phyloP scores from a whole-genome alignment of 192 early-diverging fungal genomes.

The Mortierella alpina region DNA sequence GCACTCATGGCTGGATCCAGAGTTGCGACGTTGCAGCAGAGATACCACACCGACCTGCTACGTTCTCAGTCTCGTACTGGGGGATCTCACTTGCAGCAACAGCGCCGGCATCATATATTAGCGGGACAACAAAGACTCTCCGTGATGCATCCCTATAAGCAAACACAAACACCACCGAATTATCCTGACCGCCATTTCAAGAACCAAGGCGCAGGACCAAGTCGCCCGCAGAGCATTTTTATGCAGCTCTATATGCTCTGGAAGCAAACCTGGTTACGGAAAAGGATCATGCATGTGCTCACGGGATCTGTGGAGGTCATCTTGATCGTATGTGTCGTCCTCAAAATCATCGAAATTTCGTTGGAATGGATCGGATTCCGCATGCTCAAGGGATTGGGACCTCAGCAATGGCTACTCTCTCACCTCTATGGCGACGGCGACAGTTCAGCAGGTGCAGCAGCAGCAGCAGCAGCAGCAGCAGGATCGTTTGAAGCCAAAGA shows the following conservation, averaged over 20 bases:
- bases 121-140: not conserved
- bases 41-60: constrained; percentile 14
- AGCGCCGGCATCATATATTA: not conserved
- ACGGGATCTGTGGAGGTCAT: constrained; percentile 31
- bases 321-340: constrained; percentile 22
- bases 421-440: constrained; percentile 31
- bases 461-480: too few species aligned
- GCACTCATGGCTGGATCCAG: constrained; percentile 2
- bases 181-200: constrained; percentile 13
- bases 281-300: constrained; percentile 43
- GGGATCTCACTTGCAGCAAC: not conserved
- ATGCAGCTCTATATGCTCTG: constrained; percentile 41
- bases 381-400: constrained; percentile 8
- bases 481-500: constrained; percentile 20
- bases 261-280: constrained; percentile 43
- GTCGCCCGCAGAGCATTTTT: constrained; percentile 22
- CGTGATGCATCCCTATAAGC: not conserved
- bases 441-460: constrained; percentile 6
- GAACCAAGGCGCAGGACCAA: constrained; percentile 29
- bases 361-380: constrained; percentile 22
- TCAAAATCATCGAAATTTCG: constrained; percentile 15
- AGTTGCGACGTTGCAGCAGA: constrained; percentile 15
- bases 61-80: constrained; percentile 15
- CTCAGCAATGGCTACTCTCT: constrained; percentile 7
- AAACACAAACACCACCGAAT: not conserved